Percentiles rank a stretch among this genome's conserved stretches.
These are phyloP conservation scores for Litsea cubeba DNA, from an alignment of 164 flowering plant genomes.

Conservation along the genomic window DNA sequence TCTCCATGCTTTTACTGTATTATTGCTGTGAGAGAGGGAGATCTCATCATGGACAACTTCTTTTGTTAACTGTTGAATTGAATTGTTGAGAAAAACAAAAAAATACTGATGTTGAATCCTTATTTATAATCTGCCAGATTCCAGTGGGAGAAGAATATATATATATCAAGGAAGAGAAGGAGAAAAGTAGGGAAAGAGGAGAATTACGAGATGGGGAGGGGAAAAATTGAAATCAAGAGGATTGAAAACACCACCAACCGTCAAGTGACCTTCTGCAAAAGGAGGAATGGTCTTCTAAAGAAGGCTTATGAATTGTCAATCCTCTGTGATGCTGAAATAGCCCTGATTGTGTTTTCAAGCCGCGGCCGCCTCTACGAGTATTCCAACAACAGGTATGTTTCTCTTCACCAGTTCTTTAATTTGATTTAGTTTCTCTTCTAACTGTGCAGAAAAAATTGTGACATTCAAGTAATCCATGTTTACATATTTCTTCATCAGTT, in stretches of 20 bases:
- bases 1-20: no score
- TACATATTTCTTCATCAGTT: no score
- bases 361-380: constrained; percentile 34
- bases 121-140: not conserved
- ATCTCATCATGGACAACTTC: no score
- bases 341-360: constrained; percentile 27
- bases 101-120: not conserved
- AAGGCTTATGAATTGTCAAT: constrained; percentile 31
- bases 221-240: constrained; percentile 32
- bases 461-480: no score
- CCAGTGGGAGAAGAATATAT: not conserved
- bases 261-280: constrained; percentile 32
- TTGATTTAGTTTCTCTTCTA: not conserved
- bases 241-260: constrained; percentile 31
- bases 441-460: no score
- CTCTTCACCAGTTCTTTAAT: not conserved
- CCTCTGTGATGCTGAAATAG: constrained; percentile 31
- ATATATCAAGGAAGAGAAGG: not conserved
- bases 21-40: no score
- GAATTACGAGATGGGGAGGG: constrained; percentile 23
- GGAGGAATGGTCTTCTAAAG: constrained; percentile 28
- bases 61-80: no score
- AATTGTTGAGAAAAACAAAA: not conserved
- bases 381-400: constrained; percentile 23
- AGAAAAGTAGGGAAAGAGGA: not conserved